Conservation (phyloP, 768 basidiomycete genomes). For the Rhodotorula kratochvilovae region DNA sequence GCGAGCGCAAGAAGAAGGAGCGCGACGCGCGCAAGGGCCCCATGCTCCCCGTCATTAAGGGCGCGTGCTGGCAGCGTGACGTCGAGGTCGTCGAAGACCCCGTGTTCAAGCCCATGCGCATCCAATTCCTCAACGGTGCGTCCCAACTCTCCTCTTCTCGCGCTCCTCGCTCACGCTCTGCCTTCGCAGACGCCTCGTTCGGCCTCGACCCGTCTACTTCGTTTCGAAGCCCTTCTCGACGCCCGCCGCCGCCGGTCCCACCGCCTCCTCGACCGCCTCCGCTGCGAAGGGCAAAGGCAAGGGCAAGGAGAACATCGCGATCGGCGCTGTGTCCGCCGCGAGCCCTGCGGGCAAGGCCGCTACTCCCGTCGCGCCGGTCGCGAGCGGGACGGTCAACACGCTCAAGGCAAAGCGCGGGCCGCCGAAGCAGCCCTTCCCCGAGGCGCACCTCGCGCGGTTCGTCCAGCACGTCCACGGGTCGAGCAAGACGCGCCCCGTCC, state of each 20-base stretch:
- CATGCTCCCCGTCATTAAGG: conserved; percentile 23
- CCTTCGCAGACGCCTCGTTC: conserved; percentile 18
- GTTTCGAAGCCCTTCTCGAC: conserved; percentile 21
- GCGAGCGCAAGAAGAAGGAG: conserved; percentile 5
- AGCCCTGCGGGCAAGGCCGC: neutral
- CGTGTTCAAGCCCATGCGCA: conserved; percentile 21
- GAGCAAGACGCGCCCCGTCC: neutral
- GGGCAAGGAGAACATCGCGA: conserved; percentile 29
- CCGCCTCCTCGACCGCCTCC: neutral
- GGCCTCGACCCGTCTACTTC: conserved; percentile 40
- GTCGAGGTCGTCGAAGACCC: neutral
- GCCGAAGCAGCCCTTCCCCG: conserved; percentile 15
- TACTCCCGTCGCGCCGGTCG: neutral
- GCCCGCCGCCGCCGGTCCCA: neutral
- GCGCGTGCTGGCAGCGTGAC: conserved; percentile 28
- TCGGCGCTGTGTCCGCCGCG: neutral
- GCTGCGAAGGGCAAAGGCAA: neutral
- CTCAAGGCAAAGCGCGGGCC: conserved; percentile 10
- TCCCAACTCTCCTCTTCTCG: neutral
- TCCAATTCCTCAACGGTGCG: conserved; percentile 38
- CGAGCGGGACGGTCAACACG: conserved; percentile 3
- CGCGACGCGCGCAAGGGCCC: neutral
- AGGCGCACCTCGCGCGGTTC: neutral
- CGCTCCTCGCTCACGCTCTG: no score
- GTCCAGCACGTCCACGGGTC: conserved; percentile 8